These are phyloP conservation scores for Ophiostoma piceae DNA, from an alignment of 2,329 filamentous ascomycete species.

Conservation along the genomic window DNA sequence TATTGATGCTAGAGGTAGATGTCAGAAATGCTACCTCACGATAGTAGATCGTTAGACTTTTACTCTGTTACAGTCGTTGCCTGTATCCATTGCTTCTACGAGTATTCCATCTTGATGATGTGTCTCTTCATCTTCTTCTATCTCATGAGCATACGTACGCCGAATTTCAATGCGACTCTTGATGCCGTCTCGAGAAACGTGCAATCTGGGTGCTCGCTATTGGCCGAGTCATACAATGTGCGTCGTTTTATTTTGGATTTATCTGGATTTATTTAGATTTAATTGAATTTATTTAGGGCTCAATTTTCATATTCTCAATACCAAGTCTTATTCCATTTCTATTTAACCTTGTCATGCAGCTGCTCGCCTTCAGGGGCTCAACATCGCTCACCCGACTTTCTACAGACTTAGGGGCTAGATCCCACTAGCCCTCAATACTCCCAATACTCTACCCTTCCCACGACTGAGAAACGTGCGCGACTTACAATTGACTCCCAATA, in stretches of 20 bases:
- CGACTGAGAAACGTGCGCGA: neutral
- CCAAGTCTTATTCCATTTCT: neutral
- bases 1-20: neutral
- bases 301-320: too few relatives aligned
- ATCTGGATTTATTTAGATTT: too few relatives aligned
- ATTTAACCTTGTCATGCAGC: neutral
- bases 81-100: neutral
- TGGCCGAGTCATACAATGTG: neutral
- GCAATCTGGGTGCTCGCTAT: neutral
- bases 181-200: neutral
- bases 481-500: neutral
- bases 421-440: neutral
- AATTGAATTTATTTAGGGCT: neutral
- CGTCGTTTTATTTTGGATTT: too few relatives aligned
- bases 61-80: neutral
- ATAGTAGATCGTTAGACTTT: neutral
- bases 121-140: too few relatives aligned
- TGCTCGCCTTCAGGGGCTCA: neutral
- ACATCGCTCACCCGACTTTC: neutral
- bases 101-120: too few relatives aligned
- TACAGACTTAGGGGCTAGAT: neutral
- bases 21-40: neutral
- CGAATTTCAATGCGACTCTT: neutral
- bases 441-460: slow-evolving; percentile 3
- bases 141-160: neutral